These are phyloP conservation scores for Protomyces macrosporus DNA, from an alignment of 1,139 yeast genomes.

Conservation along the genomic window DNA sequence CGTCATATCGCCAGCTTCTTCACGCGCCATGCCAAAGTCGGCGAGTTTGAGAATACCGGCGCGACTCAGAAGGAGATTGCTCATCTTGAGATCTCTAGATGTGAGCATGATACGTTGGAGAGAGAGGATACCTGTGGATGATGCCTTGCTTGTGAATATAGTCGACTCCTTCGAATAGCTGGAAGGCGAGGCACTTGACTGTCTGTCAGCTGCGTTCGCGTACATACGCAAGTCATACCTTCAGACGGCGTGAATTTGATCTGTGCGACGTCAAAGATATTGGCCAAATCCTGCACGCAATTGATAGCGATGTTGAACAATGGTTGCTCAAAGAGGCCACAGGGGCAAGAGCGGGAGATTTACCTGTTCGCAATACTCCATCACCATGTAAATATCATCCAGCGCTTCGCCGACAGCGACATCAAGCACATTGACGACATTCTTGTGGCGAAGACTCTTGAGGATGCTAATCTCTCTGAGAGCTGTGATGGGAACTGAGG, in stretches of 20 bases:
- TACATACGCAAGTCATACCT: not conserved
- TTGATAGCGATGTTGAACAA: constrained; percentile 10
- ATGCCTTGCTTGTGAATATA: constrained; percentile 38
- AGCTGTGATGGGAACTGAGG: constrained; percentile 67
- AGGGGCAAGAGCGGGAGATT: constrained; percentile 3
- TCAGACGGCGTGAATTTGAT: constrained; percentile 27
- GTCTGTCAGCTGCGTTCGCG: not conserved
- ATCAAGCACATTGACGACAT: constrained; percentile 64
- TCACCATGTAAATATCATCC: constrained; percentile 32
- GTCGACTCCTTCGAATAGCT: constrained; percentile 64
- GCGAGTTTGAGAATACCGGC: constrained; percentile 53
- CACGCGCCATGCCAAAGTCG: constrained; percentile 51
- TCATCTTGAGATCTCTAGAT: constrained; percentile 55
- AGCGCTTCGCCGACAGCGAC: constrained; percentile 65
- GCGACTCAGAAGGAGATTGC: constrained; percentile 52
- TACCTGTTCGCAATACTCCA: constrained; percentile 33
- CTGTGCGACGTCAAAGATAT: constrained; percentile 22
- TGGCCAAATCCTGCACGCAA: constrained; percentile 27
- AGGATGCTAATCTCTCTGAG: constrained; percentile 69
- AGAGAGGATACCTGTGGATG: not conserved
- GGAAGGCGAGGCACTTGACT: constrained; percentile 55
- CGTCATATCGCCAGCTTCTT: constrained; percentile 31
- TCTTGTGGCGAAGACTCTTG: constrained; percentile 67
- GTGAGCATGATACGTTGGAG: constrained; percentile 45
- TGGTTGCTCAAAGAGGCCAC: not conserved